Evolutionary conservation across 78 protist species (phyloP).

Genomic region (Dictyostelium citrinum): DNA sequence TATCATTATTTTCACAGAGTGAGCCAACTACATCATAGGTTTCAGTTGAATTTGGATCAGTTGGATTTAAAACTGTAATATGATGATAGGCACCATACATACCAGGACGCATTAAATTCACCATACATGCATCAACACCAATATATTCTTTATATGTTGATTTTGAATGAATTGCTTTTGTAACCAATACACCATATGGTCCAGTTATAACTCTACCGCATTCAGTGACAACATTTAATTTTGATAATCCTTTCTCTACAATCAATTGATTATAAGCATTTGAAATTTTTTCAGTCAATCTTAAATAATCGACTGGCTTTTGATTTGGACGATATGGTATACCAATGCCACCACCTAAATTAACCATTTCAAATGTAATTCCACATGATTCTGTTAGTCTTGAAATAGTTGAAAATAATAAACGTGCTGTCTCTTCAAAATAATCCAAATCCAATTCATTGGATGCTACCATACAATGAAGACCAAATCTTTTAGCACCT

Average conservation of each 20-base stretch:
- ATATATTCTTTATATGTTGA: constrained; percentile 56
- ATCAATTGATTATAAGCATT: not conserved
- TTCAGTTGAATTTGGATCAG: not conserved
- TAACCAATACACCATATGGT: constrained; percentile 47
- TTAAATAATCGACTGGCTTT: not conserved
- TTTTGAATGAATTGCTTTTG: constrained; percentile 61
- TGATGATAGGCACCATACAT: constrained; percentile 72
- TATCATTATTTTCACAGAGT: constrained; percentile 72
- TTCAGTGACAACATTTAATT: constrained; percentile 36
- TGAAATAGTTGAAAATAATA: constrained; percentile 12
- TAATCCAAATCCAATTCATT: constrained; percentile 47
- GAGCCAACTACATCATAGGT: constrained; percentile 65
- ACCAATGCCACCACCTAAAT: constrained; percentile 76
- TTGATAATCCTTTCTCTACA: not conserved
- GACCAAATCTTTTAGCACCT: constrained; percentile 51
- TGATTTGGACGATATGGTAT: constrained; percentile 65
- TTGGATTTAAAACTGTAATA: not conserved
- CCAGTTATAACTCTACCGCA: constrained; percentile 69
- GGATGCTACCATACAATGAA: constrained; percentile 74
- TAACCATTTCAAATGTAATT: constrained; percentile 49
- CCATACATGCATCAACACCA: constrained; percentile 79
- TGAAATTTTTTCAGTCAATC: not conserved
- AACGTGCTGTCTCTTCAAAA: constrained; percentile 60
- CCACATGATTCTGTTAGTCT: not conserved
- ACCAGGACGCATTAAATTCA: constrained; percentile 68